phyloP scores from a whole-genome alignment of 176 grass and related monocot species.

The Rhynchospora tenuis region DNA sequence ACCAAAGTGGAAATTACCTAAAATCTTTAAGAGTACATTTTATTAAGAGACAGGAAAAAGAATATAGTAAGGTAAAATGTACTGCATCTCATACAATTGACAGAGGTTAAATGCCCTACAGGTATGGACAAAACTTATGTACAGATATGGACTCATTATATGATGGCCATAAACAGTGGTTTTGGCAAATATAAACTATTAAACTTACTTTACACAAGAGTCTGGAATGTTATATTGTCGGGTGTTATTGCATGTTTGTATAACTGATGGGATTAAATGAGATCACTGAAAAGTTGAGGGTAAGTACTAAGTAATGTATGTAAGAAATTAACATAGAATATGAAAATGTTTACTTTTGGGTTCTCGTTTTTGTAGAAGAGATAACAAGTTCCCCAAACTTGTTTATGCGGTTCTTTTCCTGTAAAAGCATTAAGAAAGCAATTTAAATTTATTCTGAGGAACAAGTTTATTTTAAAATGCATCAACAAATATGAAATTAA shows the following conservation, averaged over 20 bases:
- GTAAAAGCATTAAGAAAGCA: conserved; percentile 8
- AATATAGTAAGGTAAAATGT: not conserved
- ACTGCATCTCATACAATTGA: not conserved
- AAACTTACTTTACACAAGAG: not conserved
- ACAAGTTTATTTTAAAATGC: conserved; percentile 2
- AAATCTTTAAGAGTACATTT: not conserved
- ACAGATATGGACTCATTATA: not conserved
- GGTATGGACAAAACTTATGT: not conserved
- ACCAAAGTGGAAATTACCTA: too few relatives aligned
- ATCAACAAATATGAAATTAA: conserved; percentile 8
- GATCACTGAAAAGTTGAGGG: not conserved
- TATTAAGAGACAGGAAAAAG: not conserved
- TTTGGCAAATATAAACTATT: not conserved
- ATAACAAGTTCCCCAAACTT: conserved; percentile 92
- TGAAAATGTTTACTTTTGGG: conserved; percentile 62
- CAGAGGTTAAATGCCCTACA: not conserved
- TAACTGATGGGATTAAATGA: not conserved
- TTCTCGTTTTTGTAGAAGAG: conserved; percentile 92
- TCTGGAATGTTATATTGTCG: not conserved
- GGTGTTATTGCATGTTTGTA: not conserved
- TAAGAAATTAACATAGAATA: not conserved
- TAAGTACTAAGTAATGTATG: not conserved
- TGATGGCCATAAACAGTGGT: not conserved
- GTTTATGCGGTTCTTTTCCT: conserved; percentile 98
- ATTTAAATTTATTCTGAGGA: not conserved